Percentiles rank a stretch among this genome's conserved stretches.
These are phyloP conservation scores for Symmetrospora coprosmae DNA, from an alignment of 768 basidiomycete species.

Conservation along the genomic window DNA sequence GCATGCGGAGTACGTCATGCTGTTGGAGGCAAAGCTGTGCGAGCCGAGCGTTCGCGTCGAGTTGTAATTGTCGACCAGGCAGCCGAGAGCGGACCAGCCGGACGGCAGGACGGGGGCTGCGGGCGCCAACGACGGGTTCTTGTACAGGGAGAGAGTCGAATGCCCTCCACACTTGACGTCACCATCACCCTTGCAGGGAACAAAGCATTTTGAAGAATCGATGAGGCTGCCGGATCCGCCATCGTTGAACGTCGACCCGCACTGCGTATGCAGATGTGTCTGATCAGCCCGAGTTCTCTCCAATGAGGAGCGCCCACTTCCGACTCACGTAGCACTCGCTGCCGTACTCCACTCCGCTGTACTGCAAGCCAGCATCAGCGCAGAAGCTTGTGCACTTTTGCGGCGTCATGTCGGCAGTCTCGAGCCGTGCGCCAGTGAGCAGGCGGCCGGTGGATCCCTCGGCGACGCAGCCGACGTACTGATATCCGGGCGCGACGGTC, in stretches of 20 bases:
- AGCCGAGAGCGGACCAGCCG: conserved; percentile 4
- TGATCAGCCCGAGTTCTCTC: too few relatives aligned
- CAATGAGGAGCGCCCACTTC: too few relatives aligned
- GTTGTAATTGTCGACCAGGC: not conserved
- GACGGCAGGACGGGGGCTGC: not conserved
- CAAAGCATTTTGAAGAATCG: not conserved
- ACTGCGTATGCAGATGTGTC: too few relatives aligned
- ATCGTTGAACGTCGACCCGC: conserved; percentile 5
- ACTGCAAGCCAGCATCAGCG: not conserved
- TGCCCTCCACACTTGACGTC: not conserved
- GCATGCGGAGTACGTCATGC: conserved; percentile 10
- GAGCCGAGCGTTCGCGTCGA: not conserved
- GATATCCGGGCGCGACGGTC: not conserved
- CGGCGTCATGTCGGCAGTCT: conserved; percentile 6
- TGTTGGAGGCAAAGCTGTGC: not conserved
- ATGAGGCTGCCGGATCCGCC: too few relatives aligned
- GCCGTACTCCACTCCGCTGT: not conserved
- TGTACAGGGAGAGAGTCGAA: conserved; percentile 2
- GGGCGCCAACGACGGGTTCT: not conserved
- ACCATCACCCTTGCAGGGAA: not conserved
- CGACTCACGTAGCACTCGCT: conserved; percentile 13
- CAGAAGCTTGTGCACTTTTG: conserved; percentile 18
- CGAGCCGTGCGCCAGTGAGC: not conserved
- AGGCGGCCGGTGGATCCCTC: conserved; percentile 2
- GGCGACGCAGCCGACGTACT: conserved; percentile 3